Conservation (phyloP, 176 grass and related monocot species). For the Melocanna baccifera region DNA sequence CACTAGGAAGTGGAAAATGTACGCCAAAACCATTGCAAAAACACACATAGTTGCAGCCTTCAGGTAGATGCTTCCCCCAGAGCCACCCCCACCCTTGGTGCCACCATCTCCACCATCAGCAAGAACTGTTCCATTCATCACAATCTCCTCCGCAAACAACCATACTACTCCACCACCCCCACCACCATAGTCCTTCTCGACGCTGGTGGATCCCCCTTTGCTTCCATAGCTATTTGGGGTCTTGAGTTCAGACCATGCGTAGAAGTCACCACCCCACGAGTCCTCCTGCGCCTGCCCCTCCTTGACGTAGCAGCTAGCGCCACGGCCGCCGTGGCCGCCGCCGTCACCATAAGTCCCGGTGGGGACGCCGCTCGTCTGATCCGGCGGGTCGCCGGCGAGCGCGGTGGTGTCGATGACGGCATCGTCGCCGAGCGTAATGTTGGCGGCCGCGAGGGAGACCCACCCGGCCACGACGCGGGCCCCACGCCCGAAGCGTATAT, state of each 20-base stretch:
- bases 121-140: slow-evolving; percentile 64
- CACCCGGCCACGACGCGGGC: slow-evolving; percentile 62
- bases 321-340: slow-evolving; percentile 79
- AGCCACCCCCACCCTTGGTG: slow-evolving; percentile 75
- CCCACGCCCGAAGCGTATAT: slow-evolving; percentile 37
- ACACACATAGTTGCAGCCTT: slow-evolving; percentile 73
- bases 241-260: slow-evolving; percentile 63
- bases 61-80: slow-evolving; percentile 88
- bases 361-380: slow-evolving; percentile 63
- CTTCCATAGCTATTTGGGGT: slow-evolving; percentile 73
- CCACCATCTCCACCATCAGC: slow-evolving; percentile 75
- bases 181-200: slow-evolving; percentile 83
- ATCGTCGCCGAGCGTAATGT: slow-evolving; percentile 42
- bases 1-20: neutral
- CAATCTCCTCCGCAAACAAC: slow-evolving; percentile 56
- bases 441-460: slow-evolving; percentile 56
- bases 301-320: slow-evolving; percentile 72
- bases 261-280: slow-evolving; percentile 89
- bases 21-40: neutral
- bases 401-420: slow-evolving; percentile 61
- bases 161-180: slow-evolving; percentile 79
- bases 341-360: slow-evolving; percentile 72
- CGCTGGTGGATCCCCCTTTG: slow-evolving; percentile 72
- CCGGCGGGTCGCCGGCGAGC: slow-evolving; percentile 62
- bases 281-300: slow-evolving; percentile 80